phyloP scores from a whole-genome alignment of 495 filamentous ascomycete genomes.

The Podospora pseudoanserina region DNA sequence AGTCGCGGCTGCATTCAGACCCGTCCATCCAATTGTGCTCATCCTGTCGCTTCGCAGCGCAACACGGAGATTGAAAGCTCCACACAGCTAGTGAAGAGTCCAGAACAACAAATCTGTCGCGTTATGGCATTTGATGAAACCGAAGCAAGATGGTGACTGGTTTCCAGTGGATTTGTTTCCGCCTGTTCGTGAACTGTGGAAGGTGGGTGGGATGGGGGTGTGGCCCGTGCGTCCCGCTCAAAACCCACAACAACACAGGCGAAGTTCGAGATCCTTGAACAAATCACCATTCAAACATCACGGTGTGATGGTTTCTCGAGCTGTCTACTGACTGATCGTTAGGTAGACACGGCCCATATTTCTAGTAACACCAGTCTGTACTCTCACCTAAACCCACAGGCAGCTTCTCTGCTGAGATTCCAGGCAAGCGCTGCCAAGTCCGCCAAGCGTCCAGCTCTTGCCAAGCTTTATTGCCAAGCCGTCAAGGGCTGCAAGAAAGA shows the following conservation, averaged over 20 bases:
- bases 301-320: background rate
- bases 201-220: background rate
- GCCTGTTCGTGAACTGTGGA: background rate
- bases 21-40: slow-evolving; percentile 27
- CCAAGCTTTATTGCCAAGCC: slow-evolving; percentile 34
- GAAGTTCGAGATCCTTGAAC: background rate
- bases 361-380: background rate
- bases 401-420: background rate
- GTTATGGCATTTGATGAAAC: background rate
- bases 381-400: background rate
- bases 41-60: slow-evolving; percentile 9
- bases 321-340: background rate
- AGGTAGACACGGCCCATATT: background rate
- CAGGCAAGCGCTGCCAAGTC: slow-evolving; percentile 13
- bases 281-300: too few species aligned
- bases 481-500: slow-evolving; percentile 24
- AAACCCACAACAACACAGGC: background rate
- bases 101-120: background rate
- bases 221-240: slow-evolving; percentile 1
- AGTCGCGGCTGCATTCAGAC: slow-evolving; percentile 22
- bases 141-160: background rate
- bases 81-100: background rate
- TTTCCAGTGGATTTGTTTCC: background rate
- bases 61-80: slow-evolving; percentile 1
- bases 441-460: slow-evolving; percentile 21